Conservation (phyloP, 2,329 filamentous ascomycete genomes). For the Penicillium sp. region DNA sequence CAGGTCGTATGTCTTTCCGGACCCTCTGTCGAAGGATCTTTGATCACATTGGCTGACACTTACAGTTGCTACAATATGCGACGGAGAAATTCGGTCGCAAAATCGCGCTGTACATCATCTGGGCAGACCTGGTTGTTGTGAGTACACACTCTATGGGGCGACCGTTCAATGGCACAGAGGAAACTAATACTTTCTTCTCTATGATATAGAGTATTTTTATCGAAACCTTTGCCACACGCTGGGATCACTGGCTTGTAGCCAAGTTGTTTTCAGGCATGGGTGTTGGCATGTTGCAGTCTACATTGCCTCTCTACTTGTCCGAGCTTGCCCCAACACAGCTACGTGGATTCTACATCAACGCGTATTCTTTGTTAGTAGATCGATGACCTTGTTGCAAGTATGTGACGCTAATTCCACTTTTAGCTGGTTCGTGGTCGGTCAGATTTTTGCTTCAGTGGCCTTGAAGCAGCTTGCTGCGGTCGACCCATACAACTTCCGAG, state of each 20-base stretch:
- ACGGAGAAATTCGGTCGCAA: conserved; percentile 44
- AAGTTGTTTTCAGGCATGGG: conserved; percentile 44
- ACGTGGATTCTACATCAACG: conserved; percentile 45
- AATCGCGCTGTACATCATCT: conserved; percentile 38
- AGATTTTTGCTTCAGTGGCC: conserved; percentile 48
- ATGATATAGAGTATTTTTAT: conserved; percentile 35
- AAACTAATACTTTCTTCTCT: neutral
- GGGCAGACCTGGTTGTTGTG: conserved; percentile 34
- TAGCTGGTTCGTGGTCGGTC: conserved; percentile 49
- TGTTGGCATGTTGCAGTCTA: conserved; percentile 48
- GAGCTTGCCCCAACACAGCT: conserved; percentile 47
- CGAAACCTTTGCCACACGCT: conserved; percentile 41
- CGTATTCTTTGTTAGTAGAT: conserved; percentile 41
- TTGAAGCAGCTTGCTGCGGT: conserved; percentile 38
- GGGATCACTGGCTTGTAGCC: conserved; percentile 46
- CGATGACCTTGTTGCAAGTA: too few relatives aligned
- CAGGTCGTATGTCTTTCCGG: conserved; percentile 37
- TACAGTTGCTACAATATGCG: conserved; percentile 29
- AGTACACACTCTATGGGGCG: neutral
- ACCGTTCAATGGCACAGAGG: neutral
- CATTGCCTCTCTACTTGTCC: conserved; percentile 46
- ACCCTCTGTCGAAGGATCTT: neutral
- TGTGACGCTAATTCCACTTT: neutral
- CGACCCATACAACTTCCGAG: conserved; percentile 40
- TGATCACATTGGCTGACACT: neutral